These are phyloP conservation scores for Ceratocystis cubensis DNA, from an alignment of 2,329 filamentous ascomycete species.

Conservation along the genomic window DNA sequence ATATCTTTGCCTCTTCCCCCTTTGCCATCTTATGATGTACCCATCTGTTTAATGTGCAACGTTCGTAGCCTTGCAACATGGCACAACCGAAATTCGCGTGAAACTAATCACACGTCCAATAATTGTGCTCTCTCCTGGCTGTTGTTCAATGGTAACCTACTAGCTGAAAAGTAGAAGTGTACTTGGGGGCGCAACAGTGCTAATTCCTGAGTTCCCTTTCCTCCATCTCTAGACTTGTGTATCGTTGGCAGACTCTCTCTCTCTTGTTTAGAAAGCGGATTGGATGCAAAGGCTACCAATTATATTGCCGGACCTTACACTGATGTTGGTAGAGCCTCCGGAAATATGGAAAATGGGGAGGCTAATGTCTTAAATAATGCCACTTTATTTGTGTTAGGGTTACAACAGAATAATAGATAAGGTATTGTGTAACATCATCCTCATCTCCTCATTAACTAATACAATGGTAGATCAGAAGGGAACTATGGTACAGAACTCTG, in stretches of 20 bases:
- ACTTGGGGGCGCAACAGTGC: not conserved
- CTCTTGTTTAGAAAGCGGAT: not conserved
- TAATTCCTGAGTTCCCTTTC: not conserved
- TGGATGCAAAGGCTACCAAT: too few relatives aligned
- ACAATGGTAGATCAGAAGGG: not conserved
- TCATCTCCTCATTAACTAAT: not conserved
- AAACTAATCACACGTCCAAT: not conserved
- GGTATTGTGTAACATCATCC: not conserved
- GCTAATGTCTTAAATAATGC: not conserved
- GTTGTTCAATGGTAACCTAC: too few relatives aligned
- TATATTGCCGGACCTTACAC: too few relatives aligned
- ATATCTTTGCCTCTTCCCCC: not conserved
- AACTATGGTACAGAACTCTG: not conserved
- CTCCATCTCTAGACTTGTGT: not conserved
- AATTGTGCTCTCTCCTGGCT: not conserved
- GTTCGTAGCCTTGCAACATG: not conserved
- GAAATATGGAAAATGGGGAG: not conserved
- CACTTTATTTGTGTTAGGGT: not conserved
- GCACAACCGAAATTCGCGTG: conserved; percentile 9
- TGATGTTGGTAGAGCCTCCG: not conserved
- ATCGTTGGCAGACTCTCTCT: not conserved
- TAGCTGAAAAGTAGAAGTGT: too few relatives aligned
- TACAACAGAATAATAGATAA: not conserved
- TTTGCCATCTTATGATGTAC: not conserved
- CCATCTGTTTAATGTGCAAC: not conserved